Evolutionary conservation across 805 yeast genomes (phyloP).

Genomic region (Ogataea nonfermentans): DNA sequence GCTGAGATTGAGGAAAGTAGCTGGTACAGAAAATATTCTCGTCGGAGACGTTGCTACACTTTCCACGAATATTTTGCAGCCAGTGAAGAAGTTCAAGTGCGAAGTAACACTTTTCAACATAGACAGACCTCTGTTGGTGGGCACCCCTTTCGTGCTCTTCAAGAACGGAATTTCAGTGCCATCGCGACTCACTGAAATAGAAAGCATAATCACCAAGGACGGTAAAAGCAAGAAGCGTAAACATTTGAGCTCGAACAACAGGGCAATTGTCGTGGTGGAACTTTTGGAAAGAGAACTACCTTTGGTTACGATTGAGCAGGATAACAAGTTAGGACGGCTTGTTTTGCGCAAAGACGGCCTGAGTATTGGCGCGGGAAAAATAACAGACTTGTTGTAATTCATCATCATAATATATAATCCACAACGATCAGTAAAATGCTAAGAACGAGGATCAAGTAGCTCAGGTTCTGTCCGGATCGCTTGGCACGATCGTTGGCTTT

Average conservation of each 20-base stretch:
- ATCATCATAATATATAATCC: slow-evolving; percentile 42
- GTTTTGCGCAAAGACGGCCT: slow-evolving; percentile 68
- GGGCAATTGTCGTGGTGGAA: slow-evolving; percentile 57
- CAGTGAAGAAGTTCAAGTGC: slow-evolving; percentile 50
- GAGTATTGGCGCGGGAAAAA: slow-evolving; percentile 55
- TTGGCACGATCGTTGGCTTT: slow-evolving; percentile 69
- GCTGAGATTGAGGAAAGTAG: slow-evolving; percentile 38
- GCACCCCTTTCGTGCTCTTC: slow-evolving; percentile 75
- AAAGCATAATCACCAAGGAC: slow-evolving; percentile 31
- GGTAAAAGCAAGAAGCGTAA: slow-evolving; percentile 47
- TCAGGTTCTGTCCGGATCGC: slow-evolving; percentile 54
- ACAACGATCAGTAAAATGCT: slow-evolving; percentile 55
- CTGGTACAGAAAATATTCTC: slow-evolving; percentile 44
- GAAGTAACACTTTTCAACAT: slow-evolving; percentile 64
- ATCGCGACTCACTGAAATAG: slow-evolving; percentile 56
- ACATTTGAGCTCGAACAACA: slow-evolving; percentile 60
- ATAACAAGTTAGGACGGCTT: slow-evolving; percentile 58
- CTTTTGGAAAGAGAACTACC: slow-evolving; percentile 51
- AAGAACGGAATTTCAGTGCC: slow-evolving; percentile 73
- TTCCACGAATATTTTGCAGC: slow-evolving; percentile 32
- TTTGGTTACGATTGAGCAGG: slow-evolving; percentile 45
- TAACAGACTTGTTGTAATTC: slow-evolving; percentile 16
- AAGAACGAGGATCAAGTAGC: slow-evolving; percentile 51
- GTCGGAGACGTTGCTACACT: slow-evolving; percentile 65
- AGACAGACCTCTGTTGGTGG: slow-evolving; percentile 71